phyloP scores from a whole-genome alignment of 192 early-diverging fungal genomes.

The Chytriomyces sp. region DNA sequence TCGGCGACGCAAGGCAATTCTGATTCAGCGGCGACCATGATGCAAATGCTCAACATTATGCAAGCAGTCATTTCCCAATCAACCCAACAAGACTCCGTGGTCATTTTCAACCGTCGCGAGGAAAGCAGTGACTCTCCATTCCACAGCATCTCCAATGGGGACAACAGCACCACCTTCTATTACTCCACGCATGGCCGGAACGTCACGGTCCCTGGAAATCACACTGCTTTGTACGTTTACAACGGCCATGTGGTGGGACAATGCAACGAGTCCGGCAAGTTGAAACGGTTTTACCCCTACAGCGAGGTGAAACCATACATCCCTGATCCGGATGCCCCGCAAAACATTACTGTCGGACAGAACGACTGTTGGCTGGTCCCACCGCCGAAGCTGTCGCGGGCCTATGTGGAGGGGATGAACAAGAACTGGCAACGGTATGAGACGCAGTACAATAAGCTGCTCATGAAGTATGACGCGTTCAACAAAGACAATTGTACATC shows the following conservation, averaged over 20 bases:
- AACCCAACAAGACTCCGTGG: too few relatives aligned
- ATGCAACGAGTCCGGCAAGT: background rate
- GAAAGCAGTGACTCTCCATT: too few relatives aligned
- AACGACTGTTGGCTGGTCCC: background rate
- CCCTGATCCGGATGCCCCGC: background rate
- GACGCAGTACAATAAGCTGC: too few relatives aligned
- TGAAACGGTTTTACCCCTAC: background rate
- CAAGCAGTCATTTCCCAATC: too few relatives aligned
- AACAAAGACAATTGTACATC: too few relatives aligned
- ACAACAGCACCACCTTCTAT: background rate
- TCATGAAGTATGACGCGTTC: background rate
- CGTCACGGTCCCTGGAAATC: background rate
- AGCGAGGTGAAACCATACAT: background rate
- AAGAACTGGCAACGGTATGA: background rate
- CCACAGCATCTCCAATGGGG: background rate
- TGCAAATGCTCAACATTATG: too few relatives aligned
- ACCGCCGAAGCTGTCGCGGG: background rate
- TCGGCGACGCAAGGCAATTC: too few relatives aligned
- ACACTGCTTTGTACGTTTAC: background rate
- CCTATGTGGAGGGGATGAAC: conserved; percentile 3
- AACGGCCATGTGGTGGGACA: background rate
- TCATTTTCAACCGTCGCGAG: too few relatives aligned
- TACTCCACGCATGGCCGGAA: background rate
- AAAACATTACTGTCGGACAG: background rate
- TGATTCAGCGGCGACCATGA: too few relatives aligned